Evolutionary conservation across 805 yeast species (phyloP), one percentile per base, ranked within the genome.

Genomic region (Candida multigemmis): DNA sequence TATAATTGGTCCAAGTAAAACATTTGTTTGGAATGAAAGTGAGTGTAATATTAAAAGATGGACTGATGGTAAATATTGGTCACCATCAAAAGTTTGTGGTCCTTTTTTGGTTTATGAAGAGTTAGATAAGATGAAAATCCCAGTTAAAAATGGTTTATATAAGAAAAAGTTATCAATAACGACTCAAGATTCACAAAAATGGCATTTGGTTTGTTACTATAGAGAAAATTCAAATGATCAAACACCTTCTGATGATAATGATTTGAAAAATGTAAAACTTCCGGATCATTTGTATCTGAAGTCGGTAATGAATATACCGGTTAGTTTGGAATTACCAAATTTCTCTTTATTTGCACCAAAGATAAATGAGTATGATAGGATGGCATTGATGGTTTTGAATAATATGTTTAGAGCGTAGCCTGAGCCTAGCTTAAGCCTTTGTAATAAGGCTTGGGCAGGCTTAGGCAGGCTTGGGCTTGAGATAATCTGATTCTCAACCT

Each of bases 11-110:
- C 61, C 74, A 6, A 84, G 84, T 4, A 62, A 76, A 3, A 67
- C 79, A 2, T 79, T 72, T 40, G 68, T 77, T 6, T 79, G 86
- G 86, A 77, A 74, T 44, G 87, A 79, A 44, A 56, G 65, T 9
- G 77, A 72, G 38, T 73, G 82, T 22, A 79, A 75, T 11, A 77
- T 80, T 74, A 68, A 74, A 35, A 54, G 87, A 16, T 79, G 89
- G 87, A 79, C 87, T 1, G 89, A 79, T 42, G 84, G 87, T 12
- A 68, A 69, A 35, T 62, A 68, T 18, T 79, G 89, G 87, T 63
- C 74, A 32, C 82, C 86, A 2, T 72, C 81, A 1, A 61, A 85
- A 32, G 85, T 80, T 1, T 63, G 66, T 4, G 81, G 82, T 4
- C 61, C 69, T 2, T 77, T 77, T 41, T 51, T 77, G 16, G 33